Base-by-base conservation (phyloP, 306 rosid species). In the Rosa lucieae region DNA sequence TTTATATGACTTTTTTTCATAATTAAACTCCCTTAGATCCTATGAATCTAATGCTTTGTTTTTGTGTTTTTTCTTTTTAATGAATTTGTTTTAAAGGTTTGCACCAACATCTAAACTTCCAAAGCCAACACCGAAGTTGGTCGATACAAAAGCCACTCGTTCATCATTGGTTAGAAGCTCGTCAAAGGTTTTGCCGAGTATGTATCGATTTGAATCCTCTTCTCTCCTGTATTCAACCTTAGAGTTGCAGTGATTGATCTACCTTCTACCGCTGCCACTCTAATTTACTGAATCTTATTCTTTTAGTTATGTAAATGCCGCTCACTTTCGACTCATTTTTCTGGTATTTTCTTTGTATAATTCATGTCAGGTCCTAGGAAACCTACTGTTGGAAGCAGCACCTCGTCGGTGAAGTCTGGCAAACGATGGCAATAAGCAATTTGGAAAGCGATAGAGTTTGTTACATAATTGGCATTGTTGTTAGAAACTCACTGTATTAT, bases 361-460 rank as follows among this genome's bases (percentile, higher is more conserved):
- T 76, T 66, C 76, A 61, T 73, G 58, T 67, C 85, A 96, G 99
- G 98, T 81, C 42, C 88, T 52, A 78, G 63, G 85, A 90, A 89
- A 84, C 35, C 93, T 8, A 46, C 78, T 47, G 69, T 76, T 11
- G 82, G 15, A 67, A 37, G 90, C 77, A 84, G 94, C 88, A 91
- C 96, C 76, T 89, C 94, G 0, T 82, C 85, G 2, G 73, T n/a
- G 59, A 96, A 82, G 88, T 56, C 91, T 73, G 11, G 39, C 67
- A 93, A 88, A 83, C 84, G 95, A 71, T 92, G 97, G 96, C 90
- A 92, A 80, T 93, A 81, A 86, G 52, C 56, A 75, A 42, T 80
- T 72, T 55, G 72, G 76, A 82, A 67, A 79, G 61, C 48, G 18
- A 53, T 67, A 78, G 85, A 35, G 10, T 49, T 44, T 32, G 21